Conservation (phyloP, 352 stramenopile genomes). For the Phytophthora melonis region DNA sequence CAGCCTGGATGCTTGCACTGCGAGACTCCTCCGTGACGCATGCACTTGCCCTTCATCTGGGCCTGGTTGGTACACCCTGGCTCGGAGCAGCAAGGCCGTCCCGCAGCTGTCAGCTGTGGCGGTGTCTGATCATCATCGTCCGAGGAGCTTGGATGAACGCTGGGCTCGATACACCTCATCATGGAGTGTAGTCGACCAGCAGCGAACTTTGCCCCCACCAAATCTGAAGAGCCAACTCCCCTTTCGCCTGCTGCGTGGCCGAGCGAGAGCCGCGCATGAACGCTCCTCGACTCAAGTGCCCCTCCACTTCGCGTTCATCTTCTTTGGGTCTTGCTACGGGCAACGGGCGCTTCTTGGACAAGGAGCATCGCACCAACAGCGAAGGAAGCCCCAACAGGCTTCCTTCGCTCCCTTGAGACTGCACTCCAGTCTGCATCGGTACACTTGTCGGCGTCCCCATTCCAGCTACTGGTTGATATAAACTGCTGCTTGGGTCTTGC, state of each 20-base stretch:
- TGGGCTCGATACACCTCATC: constrained; percentile 5
- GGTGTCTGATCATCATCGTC: not conserved
- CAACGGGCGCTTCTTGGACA: no score
- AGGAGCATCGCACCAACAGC: not conserved
- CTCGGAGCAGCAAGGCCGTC: constrained; percentile 19
- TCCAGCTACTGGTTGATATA: not conserved
- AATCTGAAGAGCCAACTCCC: constrained; percentile 23
- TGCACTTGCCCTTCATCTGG: constrained; percentile 37
- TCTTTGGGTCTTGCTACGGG: not conserved
- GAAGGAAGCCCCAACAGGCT: no score
- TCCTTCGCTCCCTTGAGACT: constrained; percentile 1
- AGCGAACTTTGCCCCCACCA: constrained; percentile 15
- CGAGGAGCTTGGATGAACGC: not conserved
- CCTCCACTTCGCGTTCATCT: not conserved
- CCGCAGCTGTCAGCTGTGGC: not conserved
- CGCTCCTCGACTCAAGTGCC: constrained; percentile 1
- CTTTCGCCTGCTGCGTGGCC: constrained; percentile 16
- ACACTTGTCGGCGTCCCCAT: no score
- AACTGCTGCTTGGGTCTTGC: not conserved
- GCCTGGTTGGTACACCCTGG: constrained; percentile 29
- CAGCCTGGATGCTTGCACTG: constrained; percentile 23
- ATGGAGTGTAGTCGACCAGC: constrained; percentile 29
- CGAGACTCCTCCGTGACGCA: constrained; percentile 26
- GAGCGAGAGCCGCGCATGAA: constrained; percentile 26
- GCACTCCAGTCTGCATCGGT: no score